Evolutionary conservation across 2,329 filamentous ascomycete genomes (phyloP), one percentile per base, ranked within the genome.

Genomic region (Endoconidiophora laricicola): DNA sequence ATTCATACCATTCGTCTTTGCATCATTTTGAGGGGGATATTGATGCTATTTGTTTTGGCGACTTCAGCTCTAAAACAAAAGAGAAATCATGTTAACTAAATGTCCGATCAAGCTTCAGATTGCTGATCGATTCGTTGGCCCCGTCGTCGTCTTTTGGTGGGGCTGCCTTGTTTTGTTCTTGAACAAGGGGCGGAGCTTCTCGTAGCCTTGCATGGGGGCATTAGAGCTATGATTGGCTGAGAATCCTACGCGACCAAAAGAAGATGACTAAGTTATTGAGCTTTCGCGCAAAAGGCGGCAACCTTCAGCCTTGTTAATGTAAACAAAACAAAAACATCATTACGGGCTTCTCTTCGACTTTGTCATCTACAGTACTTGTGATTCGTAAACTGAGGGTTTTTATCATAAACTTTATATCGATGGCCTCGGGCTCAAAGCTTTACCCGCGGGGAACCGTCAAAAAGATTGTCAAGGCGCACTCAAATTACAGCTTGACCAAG

Each of bases 381-480:
- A 18, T 18, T 18, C 16, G 16, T 18, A 18, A 18, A 18, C 16
- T 18, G 16, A 18, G 16, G 16, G 16, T 18, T 18, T 18, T 18
- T 37, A 37, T 37, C n/a, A n/a, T 37, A 37, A 37, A 14, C 24
- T 26, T 24, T 44, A 14, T 14, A 6, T 7, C 39, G 57, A 81
- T 79, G 73, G 77, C 74, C 47, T 67, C 74, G 10, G 71, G 77
- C 20, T 79, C 81, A 60, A 90, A 86, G 58, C 70, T 85, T 12
- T 94, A 94, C 60, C 87, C 87, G 9, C 80, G 87, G 55, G 79
- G 78, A 16, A 91, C 85, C 0, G 72, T 94, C 58, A 91, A 87
- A 65, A 88, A 87, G 64, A 90, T 93, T 54, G 73, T 93, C 59
- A 94, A 94, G 66, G 86, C 86, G 16, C 86, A 94, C 63, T 83